A percentile compares a stretch with the other conserved stretches of the same genome.
Evolutionary conservation across 2,329 filamentous ascomycete species (phyloP).

Genomic region (Zopfia rhizophila): DNA sequence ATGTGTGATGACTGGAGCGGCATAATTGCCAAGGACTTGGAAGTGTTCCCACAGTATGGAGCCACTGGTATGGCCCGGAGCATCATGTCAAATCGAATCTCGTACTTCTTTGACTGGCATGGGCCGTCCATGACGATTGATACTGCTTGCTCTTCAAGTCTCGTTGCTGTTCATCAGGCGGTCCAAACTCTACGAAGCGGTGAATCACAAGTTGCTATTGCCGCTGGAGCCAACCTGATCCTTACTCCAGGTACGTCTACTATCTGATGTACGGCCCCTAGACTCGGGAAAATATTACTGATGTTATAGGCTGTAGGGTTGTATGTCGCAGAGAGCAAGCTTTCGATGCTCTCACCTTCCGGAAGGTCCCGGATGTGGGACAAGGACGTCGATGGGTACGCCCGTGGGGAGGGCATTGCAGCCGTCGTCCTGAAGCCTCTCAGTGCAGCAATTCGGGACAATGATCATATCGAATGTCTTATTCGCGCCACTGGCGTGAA

Average conservation of each 20-base stretch:
- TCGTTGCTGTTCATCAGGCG: constrained; percentile 35
- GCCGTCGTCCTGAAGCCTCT: constrained; percentile 64
- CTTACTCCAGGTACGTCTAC: constrained; percentile 16
- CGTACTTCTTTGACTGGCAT: constrained; percentile 43
- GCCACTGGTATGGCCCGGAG: constrained; percentile 37
- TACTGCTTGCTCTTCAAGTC: constrained; percentile 43
- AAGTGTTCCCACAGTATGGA: too few relatives aligned
- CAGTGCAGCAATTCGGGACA: constrained; percentile 58
- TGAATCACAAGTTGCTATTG: constrained; percentile 9
- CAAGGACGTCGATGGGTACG: constrained; percentile 60
- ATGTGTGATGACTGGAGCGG: constrained; percentile 17
- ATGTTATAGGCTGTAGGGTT: too few relatives aligned
- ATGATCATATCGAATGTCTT: constrained; percentile 57
- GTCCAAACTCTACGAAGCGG: constrained; percentile 10
- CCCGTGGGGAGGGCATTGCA: constrained; percentile 64
- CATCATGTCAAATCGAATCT: constrained; percentile 43
- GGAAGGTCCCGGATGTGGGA: constrained; percentile 44
- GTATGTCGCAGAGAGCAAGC: constrained; percentile 36
- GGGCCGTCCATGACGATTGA: constrained; percentile 46
- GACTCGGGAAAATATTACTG: too few relatives aligned
- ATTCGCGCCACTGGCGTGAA: constrained; percentile 50
- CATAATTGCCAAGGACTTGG: constrained; percentile 5
- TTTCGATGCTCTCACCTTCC: constrained; percentile 45
- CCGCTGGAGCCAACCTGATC: constrained; percentile 28
- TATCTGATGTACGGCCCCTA: too few relatives aligned